phyloP scores from a whole-genome alignment of 2,329 filamentous ascomycete species.

The Stemphylium beticola region DNA sequence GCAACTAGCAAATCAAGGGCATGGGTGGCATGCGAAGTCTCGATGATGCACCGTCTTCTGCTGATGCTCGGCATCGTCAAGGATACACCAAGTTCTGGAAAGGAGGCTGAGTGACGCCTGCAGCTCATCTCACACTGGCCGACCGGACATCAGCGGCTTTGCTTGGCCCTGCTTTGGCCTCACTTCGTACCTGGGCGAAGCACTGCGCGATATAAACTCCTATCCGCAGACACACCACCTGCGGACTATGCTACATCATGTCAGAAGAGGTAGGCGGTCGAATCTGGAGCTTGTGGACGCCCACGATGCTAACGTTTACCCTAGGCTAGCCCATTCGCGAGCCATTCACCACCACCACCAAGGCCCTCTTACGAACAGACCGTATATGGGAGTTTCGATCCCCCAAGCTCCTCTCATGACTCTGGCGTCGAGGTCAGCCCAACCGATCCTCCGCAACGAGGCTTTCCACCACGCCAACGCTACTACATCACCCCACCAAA shows the following conservation, averaged over 20 bases:
- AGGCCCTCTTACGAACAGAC: slow-evolving; percentile 12
- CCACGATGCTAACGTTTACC: slow-evolving; percentile 6
- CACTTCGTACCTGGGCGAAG: neutral
- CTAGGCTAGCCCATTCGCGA: slow-evolving; percentile 10
- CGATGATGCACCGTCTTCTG: neutral
- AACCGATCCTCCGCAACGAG: slow-evolving; percentile 8
- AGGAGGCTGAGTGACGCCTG: slow-evolving; percentile 20
- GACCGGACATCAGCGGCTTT: neutral
- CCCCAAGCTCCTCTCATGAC: slow-evolving; percentile 12
- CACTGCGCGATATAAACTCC: neutral
- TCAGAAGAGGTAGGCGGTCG: slow-evolving; percentile 18
- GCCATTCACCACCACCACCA: slow-evolving; percentile 1
- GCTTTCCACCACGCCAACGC: slow-evolving; percentile 20
- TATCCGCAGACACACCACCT: neutral
- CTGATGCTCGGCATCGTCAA: slow-evolving; percentile 1
- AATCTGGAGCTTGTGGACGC: neutral
- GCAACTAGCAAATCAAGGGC: too few relatives aligned
- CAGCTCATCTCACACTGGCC: slow-evolving; percentile 11
- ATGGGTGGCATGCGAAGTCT: neutral
- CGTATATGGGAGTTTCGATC: slow-evolving; percentile 18
- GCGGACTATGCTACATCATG: slow-evolving; percentile 21
- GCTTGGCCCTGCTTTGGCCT: slow-evolving; percentile 2
- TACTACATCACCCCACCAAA: slow-evolving; percentile 32
- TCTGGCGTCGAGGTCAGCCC: slow-evolving; percentile 21
- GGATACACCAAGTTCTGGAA: slow-evolving; percentile 10